A percentile compares a stretch with the other conserved stretches of the same genome.
Evolutionary conservation across 345 rosid species (phyloP).

Genomic region (Punica granatum): DNA sequence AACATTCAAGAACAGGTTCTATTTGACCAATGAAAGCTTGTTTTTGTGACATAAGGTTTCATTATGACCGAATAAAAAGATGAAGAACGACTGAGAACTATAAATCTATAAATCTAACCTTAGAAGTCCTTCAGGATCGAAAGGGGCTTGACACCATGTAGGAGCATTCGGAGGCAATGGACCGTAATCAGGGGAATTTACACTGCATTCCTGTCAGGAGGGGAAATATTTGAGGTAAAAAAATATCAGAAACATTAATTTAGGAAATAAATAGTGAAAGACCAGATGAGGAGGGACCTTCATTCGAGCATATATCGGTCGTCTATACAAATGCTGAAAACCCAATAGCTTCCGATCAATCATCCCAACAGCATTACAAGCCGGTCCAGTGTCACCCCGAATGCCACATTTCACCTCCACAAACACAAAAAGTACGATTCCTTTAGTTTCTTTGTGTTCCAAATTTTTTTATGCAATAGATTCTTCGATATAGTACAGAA

Average conservation of each 20-base stretch:
- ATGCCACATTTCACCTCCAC: constrained; percentile 73
- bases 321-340: constrained; percentile 55
- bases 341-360: constrained; percentile 69
- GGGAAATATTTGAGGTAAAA: not conserved
- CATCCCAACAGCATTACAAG: constrained; percentile 81
- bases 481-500: not conserved
- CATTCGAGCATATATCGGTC: constrained; percentile 58
- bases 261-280: not conserved
- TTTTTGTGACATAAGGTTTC: not conserved
- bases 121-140: constrained; percentile 87
- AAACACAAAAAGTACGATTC: not conserved
- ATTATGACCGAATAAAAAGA: not conserved
- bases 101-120: constrained; percentile 56
- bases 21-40: not conserved
- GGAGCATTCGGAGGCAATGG: constrained; percentile 74
- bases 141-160: constrained; percentile 94
- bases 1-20: not conserved
- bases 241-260: not conserved
- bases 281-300: constrained; percentile 26
- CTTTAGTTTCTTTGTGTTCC: not conserved
- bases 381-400: constrained; percentile 75
- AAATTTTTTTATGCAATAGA: not conserved
- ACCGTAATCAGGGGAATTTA: constrained; percentile 60
- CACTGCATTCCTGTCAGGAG: constrained; percentile 60
- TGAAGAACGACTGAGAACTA: not conserved